Conservation (phyloP, 257 asterid species). For the Lycium barbarum region DNA sequence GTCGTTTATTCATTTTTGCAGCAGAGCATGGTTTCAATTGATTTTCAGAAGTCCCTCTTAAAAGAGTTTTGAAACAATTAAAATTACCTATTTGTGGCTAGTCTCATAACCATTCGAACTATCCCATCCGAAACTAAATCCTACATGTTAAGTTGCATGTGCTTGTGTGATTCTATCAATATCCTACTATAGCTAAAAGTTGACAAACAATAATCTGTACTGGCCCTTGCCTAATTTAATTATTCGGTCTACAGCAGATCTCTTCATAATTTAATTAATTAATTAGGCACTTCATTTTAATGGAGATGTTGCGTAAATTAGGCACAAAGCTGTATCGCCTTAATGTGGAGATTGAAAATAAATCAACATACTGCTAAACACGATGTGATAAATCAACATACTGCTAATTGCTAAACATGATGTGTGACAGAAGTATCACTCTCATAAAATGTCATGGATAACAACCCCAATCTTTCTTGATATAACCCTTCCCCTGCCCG, state of each 20-base stretch:
- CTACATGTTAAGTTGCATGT: background rate
- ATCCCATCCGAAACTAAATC: constrained; percentile 1
- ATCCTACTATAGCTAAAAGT: background rate
- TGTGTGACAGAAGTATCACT: background rate
- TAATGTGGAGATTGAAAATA: background rate
- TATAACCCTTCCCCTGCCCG: too few relatives aligned
- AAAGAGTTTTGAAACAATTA: too few relatives aligned
- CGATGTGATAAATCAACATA: background rate
- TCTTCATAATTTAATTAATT: background rate
- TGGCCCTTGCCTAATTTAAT: constrained; percentile 25
- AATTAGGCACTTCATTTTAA: background rate
- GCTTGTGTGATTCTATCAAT: too few relatives aligned
- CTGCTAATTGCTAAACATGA: background rate
- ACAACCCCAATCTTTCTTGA: too few relatives aligned
- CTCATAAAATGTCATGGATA: background rate
- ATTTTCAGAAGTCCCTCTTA: too few relatives aligned
- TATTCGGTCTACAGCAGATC: background rate
- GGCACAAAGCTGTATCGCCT: background rate
- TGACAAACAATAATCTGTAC: background rate
- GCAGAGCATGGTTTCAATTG: too few relatives aligned
- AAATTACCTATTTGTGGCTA: too few relatives aligned
- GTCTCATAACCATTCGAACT: background rate
- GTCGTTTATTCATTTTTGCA: background rate
- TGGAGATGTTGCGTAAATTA: background rate
- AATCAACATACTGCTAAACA: background rate